Conservation (phyloP, 768 basidiomycete genomes). For the Leucosporidium yakuticum region DNA sequence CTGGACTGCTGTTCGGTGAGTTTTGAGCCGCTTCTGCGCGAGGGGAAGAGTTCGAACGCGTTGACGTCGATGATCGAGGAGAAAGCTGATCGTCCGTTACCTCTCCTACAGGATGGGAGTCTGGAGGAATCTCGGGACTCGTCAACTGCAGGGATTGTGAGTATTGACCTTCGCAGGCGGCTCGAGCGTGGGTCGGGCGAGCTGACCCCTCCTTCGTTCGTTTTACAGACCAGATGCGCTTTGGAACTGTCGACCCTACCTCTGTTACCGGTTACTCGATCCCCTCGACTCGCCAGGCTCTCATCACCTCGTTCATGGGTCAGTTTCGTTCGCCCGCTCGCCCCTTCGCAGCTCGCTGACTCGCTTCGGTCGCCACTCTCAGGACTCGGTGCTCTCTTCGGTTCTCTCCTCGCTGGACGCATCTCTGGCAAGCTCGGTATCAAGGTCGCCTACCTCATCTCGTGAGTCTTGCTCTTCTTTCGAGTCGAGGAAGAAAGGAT, state of each 20-base stretch:
- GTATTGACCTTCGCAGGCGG: neutral
- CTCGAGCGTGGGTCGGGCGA: neutral
- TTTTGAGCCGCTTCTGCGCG: no score
- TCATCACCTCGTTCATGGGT: conserved; percentile 33
- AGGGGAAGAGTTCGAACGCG: no score
- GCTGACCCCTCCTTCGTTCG: neutral
- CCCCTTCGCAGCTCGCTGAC: no score
- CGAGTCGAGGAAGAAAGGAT: neutral
- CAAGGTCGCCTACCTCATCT: conserved; percentile 27
- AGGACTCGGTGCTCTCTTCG: conserved; percentile 30
- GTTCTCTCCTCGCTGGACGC: conserved; percentile 19
- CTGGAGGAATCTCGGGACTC: conserved; percentile 31
- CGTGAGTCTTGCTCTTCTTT: neutral
- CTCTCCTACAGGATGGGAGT: conserved; percentile 17
- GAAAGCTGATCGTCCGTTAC: no score
- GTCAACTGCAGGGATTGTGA: conserved; percentile 19
- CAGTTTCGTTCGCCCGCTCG: neutral
- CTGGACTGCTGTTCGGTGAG: conserved; percentile 30
- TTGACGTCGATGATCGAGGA: no score
- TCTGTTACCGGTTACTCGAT: conserved; percentile 20
- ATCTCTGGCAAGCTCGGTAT: conserved; percentile 18
- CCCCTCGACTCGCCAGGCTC: conserved; percentile 31
- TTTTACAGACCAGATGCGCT: conserved; percentile 17
- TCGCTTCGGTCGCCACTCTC: no score
- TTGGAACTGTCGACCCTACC: conserved; percentile 21